phyloP scores from a whole-genome alignment of 2,329 filamentous ascomycete genomes.

The Nemania serpens region DNA sequence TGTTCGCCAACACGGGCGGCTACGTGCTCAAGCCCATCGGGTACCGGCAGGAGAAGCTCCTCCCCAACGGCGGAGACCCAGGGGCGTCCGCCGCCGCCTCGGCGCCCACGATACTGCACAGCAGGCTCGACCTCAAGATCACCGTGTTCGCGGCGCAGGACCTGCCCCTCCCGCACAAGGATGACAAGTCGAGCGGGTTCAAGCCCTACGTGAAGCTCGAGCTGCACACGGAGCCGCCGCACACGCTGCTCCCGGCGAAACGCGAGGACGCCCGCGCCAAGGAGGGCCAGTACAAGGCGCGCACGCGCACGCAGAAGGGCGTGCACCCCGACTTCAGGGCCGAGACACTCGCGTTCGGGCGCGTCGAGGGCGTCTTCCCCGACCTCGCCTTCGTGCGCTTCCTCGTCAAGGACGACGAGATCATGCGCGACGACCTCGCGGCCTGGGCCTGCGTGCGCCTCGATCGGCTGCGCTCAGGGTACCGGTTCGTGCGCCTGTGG shows the following conservation, averaged over 20 bases:
- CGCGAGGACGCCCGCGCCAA: constrained; percentile 58
- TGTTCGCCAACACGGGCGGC: constrained; percentile 83
- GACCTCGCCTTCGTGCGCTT: constrained; percentile 78
- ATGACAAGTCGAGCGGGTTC: constrained; percentile 61
- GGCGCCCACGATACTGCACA: constrained; percentile 52
- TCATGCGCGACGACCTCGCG: constrained; percentile 76
- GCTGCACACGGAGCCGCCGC: constrained; percentile 71
- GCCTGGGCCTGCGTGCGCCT: constrained; percentile 90
- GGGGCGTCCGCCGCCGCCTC: no score
- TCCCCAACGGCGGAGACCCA: constrained; percentile 31
- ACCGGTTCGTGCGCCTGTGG: constrained; percentile 76
- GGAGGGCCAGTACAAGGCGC: constrained; percentile 62
- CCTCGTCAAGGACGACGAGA: constrained; percentile 85
- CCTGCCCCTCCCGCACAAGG: constrained; percentile 66
- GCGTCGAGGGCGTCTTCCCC: constrained; percentile 62
- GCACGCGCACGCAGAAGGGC: constrained; percentile 62
- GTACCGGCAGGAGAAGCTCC: constrained; percentile 45
- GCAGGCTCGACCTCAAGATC: constrained; percentile 71
- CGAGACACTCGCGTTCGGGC: constrained; percentile 62
- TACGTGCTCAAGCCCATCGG: constrained; percentile 83
- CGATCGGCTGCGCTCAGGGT: constrained; percentile 76
- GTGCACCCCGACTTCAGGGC: constrained; percentile 66
- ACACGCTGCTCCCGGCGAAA: constrained; percentile 29
- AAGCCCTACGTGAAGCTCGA: constrained; percentile 83
- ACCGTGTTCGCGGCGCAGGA: constrained; percentile 78